phyloP scores from a whole-genome alignment of 768 basidiomycete species.

The Kwoniella dejecticola region DNA sequence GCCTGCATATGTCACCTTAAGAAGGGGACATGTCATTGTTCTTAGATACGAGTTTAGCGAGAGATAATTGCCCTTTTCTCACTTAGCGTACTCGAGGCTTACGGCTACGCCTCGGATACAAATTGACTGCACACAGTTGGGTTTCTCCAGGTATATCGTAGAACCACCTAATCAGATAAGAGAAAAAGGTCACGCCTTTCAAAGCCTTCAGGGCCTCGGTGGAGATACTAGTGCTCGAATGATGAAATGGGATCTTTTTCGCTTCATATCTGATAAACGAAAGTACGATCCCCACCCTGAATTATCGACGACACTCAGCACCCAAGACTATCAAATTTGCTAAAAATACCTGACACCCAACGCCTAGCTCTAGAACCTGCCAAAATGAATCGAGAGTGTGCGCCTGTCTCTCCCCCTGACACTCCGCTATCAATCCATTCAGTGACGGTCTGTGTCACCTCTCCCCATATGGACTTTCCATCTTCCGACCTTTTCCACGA shows the following conservation, averaged over 20 bases:
- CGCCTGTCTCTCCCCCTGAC: too few species aligned
- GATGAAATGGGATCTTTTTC: background rate
- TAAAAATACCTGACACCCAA: background rate
- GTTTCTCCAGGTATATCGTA: too few species aligned
- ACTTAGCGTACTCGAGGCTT: background rate
- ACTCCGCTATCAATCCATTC: too few species aligned
- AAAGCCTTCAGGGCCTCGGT: background rate
- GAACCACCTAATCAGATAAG: background rate
- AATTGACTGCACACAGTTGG: background rate
- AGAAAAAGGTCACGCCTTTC: background rate
- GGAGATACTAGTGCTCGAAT: background rate
- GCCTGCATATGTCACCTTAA: too few species aligned
- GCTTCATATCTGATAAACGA: background rate
- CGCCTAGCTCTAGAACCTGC: too few species aligned
- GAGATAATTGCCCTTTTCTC: background rate
- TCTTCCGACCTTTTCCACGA: too few species aligned
- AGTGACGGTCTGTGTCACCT: too few species aligned
- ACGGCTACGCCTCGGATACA: background rate
- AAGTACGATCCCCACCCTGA: background rate
- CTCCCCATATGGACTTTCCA: too few species aligned
- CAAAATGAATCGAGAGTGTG: too few species aligned
- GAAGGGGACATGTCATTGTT: too few species aligned
- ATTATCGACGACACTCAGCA: background rate
- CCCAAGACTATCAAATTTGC: background rate
- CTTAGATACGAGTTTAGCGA: conserved; percentile 1